Evolutionary conservation across 2,329 filamentous ascomycete species (phyloP).

Genomic region (Claviceps maximensis): DNA sequence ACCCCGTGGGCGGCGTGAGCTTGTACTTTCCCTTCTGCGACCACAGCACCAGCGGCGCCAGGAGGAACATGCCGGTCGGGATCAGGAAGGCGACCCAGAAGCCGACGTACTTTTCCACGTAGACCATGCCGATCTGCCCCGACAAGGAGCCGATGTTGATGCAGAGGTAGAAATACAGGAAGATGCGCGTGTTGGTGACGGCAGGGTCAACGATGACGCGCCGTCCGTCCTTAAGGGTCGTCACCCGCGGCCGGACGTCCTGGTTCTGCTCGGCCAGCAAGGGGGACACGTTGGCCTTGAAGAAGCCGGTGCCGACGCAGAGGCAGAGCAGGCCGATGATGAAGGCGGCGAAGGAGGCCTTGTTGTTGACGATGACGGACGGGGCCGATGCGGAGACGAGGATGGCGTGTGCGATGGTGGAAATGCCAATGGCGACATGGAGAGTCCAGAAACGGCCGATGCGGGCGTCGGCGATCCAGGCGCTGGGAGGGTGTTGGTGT

Average conservation of each 20-base stretch:
- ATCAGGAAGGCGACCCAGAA: constrained; percentile 62
- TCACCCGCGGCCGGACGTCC: constrained; percentile 42
- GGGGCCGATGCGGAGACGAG: constrained; percentile 54
- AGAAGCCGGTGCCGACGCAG: constrained; percentile 59
- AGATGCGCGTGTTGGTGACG: constrained; percentile 54
- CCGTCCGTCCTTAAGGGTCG: constrained; percentile 40
- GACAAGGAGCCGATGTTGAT: constrained; percentile 51
- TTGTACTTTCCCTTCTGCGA: constrained; percentile 49
- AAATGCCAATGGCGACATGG: constrained; percentile 50
- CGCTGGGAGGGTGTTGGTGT: constrained; percentile 16
- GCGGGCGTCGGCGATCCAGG: constrained; percentile 53
- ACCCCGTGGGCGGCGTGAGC: constrained; percentile 54
- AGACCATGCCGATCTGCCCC: constrained; percentile 50
- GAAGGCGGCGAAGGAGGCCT: constrained; percentile 50
- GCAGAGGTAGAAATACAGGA: constrained; percentile 44
- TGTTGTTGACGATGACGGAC: constrained; percentile 41
- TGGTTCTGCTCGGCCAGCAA: constrained; percentile 59
- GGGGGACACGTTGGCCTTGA: constrained; percentile 69
- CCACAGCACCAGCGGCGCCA: constrained; percentile 48
- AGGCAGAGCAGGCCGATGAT: constrained; percentile 48
- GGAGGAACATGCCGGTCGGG: constrained; percentile 50
- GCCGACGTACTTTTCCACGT: constrained; percentile 62
- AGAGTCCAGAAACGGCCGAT: constrained; percentile 63
- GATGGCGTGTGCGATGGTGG: constrained; percentile 53
- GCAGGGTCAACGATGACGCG: constrained; percentile 59